A percentile compares a stretch with the other conserved stretches of the same genome.
phyloP scores from a whole-genome alignment of 2,329 filamentous ascomycete species.

The Penicillium carneum region DNA sequence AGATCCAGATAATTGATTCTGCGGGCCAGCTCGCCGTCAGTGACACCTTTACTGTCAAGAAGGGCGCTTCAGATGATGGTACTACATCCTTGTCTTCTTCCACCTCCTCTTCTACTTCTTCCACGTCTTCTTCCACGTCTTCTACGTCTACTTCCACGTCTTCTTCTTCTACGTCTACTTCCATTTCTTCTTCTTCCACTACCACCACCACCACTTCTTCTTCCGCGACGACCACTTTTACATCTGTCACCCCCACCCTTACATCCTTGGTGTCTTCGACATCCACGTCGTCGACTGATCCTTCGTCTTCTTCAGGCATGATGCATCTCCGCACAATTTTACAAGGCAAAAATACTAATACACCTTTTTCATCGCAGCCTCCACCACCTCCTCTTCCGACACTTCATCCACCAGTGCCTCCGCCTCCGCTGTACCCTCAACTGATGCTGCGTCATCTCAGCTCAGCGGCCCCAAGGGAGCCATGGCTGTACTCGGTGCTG shows the following conservation, averaged over 20 bases:
- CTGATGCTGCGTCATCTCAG: slow-evolving; percentile 8
- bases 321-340: slow-evolving; percentile 13
- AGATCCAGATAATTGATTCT: slow-evolving; percentile 26
- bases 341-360: slow-evolving; percentile 9
- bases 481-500: slow-evolving; percentile 12
- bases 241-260: slow-evolving; percentile 4
- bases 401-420: slow-evolving; percentile 2
- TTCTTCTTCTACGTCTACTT: background rate
- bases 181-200: background rate
- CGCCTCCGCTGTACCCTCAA: background rate
- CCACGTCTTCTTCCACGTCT: background rate
- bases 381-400: slow-evolving; percentile 1
- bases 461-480: slow-evolving; percentile 7
- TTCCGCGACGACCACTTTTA: background rate
- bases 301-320: slow-evolving; percentile 21
- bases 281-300: slow-evolving; percentile 11
- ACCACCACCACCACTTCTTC: background rate
- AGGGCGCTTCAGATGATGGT: slow-evolving; percentile 20
- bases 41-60: slow-evolving; percentile 18
- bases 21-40: slow-evolving; percentile 22
- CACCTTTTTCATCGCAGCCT: background rate
- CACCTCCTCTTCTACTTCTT: background rate
- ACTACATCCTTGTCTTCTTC: slow-evolving; percentile 15
- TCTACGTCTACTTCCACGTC: background rate
- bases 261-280: slow-evolving; percentile 6